phyloP scores from a whole-genome alignment of 1,284 basidiomycete species.

The Boletus semigastroideus region DNA sequence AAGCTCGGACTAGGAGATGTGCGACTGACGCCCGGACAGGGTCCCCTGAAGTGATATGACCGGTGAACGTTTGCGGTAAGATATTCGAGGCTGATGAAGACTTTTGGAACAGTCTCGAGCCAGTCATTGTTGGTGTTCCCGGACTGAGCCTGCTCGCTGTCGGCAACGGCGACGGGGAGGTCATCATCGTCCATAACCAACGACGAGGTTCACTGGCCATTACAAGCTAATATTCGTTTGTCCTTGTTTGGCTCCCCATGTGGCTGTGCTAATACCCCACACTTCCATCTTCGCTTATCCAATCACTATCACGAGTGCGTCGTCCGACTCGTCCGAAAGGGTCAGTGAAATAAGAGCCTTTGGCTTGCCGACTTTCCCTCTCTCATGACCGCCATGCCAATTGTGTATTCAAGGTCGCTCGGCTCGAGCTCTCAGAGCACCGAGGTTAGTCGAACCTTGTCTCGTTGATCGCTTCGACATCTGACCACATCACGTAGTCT shows the following conservation, averaged over 20 bases:
- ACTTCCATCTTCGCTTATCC: neutral
- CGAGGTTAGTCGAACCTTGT: slow-evolving; percentile 18
- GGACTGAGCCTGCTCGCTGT: slow-evolving; percentile 34
- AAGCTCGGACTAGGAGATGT: slow-evolving; percentile 62
- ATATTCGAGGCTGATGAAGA: slow-evolving; percentile 22
- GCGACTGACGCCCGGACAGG: slow-evolving; percentile 50
- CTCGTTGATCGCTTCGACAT: neutral
- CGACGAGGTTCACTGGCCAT: slow-evolving; percentile 1
- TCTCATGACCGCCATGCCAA: slow-evolving; percentile 11
- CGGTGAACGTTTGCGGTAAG: slow-evolving; percentile 27
- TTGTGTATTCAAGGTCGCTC: slow-evolving; percentile 1
- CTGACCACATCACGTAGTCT: slow-evolving; percentile 12
- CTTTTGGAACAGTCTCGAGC: slow-evolving; percentile 34
- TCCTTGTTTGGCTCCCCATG: slow-evolving; percentile 21
- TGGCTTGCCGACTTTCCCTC: neutral
- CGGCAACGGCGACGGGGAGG: slow-evolving; percentile 33
- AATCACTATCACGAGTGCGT: neutral
- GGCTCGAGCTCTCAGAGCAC: neutral
- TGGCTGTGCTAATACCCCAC: slow-evolving; percentile 7
- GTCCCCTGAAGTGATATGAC: slow-evolving; percentile 37
- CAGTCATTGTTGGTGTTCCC: slow-evolving; percentile 24
- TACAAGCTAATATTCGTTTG: slow-evolving; percentile 12
- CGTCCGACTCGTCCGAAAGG: slow-evolving; percentile 4
- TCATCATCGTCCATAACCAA: slow-evolving; percentile 35
- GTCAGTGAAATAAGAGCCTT: neutral